phyloP scores from a whole-genome alignment of 441 rosid species.

The Pelargonium fulgidum region DNA sequence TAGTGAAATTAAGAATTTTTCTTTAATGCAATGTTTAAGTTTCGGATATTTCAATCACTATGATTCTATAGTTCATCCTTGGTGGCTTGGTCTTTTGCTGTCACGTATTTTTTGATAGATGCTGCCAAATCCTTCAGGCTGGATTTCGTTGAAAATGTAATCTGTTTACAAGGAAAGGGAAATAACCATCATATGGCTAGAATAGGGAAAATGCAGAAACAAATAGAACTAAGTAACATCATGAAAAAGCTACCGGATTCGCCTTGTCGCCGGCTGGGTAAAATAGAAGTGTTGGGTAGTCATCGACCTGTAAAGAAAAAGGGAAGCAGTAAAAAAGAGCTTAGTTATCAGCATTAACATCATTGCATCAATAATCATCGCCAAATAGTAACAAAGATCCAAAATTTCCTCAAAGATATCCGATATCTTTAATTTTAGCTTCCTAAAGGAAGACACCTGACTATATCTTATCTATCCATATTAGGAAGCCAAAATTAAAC shows the following conservation, averaged over 20 bases:
- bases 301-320: constrained; percentile 43
- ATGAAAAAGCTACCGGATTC: constrained; percentile 50
- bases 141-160: constrained; percentile 52
- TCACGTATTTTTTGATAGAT: constrained; percentile 47
- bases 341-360: not conserved
- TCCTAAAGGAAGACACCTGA: not conserved
- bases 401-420: not conserved
- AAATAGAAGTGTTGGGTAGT: constrained; percentile 64
- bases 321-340: not conserved
- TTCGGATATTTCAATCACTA: constrained; percentile 5
- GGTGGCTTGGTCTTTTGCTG: constrained; percentile 30
- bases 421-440: not conserved
- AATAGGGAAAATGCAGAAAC: not conserved
- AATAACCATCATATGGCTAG: constrained; percentile 11
- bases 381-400: constrained; percentile 10
- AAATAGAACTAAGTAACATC: not conserved
- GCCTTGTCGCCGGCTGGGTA: constrained; percentile 59
- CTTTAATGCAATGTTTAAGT: not conserved
- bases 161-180: constrained; percentile 32
- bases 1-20: not conserved
- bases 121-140: constrained; percentile 57
- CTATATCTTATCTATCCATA: too few species aligned
- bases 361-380: too few species aligned
- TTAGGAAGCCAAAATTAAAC: too few species aligned
- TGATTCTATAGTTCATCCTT: constrained; percentile 73